Conservation (phyloP, 23 red algal genomes). For the Gracilaria domingensis region DNA sequence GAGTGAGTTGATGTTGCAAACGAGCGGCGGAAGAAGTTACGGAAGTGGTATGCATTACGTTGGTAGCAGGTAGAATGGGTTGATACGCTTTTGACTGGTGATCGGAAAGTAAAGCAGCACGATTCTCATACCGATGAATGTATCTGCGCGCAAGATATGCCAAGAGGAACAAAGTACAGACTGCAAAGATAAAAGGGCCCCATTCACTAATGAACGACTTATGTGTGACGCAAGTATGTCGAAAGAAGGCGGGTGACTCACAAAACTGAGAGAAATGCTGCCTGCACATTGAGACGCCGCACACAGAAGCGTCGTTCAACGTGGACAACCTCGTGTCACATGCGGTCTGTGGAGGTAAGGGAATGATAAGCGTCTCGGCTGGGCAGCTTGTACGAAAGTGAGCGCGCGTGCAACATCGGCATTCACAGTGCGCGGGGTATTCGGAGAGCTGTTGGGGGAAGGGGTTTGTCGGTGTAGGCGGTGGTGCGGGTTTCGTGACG, state of each 20-base stretch:
- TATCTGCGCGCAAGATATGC: background rate
- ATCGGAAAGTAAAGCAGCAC: background rate
- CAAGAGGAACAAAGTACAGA: background rate
- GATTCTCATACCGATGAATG: background rate
- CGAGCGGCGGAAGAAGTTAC: background rate
- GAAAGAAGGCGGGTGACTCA: slow-evolving; percentile 8
- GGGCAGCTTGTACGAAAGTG: slow-evolving; percentile 23
- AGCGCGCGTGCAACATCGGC: slow-evolving; percentile 26
- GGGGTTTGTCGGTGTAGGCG: background rate
- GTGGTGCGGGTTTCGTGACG: background rate
- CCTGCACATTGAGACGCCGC: slow-evolving; percentile 21
- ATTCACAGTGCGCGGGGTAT: slow-evolving; percentile 20
- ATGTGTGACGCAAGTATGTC: slow-evolving; percentile 30
- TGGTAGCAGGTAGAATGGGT: background rate
- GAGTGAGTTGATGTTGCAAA: background rate
- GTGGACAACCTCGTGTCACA: slow-evolving; percentile 11
- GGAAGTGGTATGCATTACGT: background rate
- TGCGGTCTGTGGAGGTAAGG: background rate
- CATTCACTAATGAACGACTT: slow-evolving; percentile 14
- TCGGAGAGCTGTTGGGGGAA: background rate
- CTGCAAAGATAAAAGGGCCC: slow-evolving; percentile 9
- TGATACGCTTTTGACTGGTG: background rate
- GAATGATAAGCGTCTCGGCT: background rate
- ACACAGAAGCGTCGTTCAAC: slow-evolving; percentile 2
- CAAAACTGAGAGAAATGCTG: background rate